Evolutionary conservation across 139 green algal genomes (phyloP), one percentile per base, ranked within the genome.

Genomic region (Desmodesmus armatus): DNA sequence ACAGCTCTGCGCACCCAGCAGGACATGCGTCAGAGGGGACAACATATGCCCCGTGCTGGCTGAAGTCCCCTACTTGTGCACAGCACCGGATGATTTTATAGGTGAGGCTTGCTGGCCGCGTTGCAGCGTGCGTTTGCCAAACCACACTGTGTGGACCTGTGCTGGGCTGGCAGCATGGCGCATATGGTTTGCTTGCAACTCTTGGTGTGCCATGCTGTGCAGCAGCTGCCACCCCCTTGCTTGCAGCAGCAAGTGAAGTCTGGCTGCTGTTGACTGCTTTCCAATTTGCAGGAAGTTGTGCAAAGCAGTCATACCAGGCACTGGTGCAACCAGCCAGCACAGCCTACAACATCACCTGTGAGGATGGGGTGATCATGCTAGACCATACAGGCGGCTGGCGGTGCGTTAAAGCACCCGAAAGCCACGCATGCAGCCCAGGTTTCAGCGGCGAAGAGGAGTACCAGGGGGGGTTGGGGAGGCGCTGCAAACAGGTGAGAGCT

Each of bases 281-380:
- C 63, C 60, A 35, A 21, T 19, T 40, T 82, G 76, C 76, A 82
- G 76, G 76, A 37, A 71, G 41, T 33, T 82, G 76, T 82, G 76
- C 55, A 6, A 82, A 82, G 55, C 76, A 82, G 55, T 67, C 62
- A 23, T 82, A 82, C 55, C 76, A 82, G 27, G 76, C 76, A 71
- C 55, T 82, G 11, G 35, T 44, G 7, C 33, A 21, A 15, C n/a
- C 76, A 58, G 37, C 33, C 33, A 41, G 17, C 76, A 71, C 35
- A 72, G n/a, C 33, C 71, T 37, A 29, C 29, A 72, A 55, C 55
- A 58, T 37, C 53, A 19, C 33, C n/a, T 71, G 2, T 77, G 69
- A 7, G 55, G 55, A 66, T 21, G 76, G 76, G 37, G 72, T 44
- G 9, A 2, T 58, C 9, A 58, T 60, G 21, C 53, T 58, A 27